Evolutionary conservation across 2,329 filamentous ascomycete species (phyloP).

Genomic region (Hypoxylon sp.): DNA sequence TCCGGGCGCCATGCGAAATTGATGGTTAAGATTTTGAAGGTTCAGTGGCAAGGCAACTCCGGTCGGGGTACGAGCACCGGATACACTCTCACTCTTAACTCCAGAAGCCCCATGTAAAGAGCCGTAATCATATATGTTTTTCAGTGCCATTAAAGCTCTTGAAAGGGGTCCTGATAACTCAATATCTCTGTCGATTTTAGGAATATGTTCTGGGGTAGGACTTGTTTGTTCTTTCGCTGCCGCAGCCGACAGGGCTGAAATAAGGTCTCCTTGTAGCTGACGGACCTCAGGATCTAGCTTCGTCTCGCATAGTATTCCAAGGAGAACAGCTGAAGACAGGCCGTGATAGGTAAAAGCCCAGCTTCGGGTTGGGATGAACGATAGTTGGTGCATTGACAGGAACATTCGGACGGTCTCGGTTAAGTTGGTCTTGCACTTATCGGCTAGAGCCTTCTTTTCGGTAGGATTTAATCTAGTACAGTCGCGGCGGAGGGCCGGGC

Average conservation of each 20-base stretch:
- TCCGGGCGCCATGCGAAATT: slow-evolving; percentile 40
- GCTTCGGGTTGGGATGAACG: slow-evolving; percentile 70
- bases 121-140: slow-evolving; percentile 73
- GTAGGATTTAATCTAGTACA: slow-evolving; percentile 57
- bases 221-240: slow-evolving; percentile 67
- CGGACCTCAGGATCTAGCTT: slow-evolving; percentile 70
- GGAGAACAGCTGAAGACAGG: slow-evolving; percentile 69
- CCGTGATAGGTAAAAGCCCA: slow-evolving; percentile 76
- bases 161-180: slow-evolving; percentile 69
- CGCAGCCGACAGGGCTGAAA: slow-evolving; percentile 69
- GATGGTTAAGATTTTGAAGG: slow-evolving; percentile 39
- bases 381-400: slow-evolving; percentile 73
- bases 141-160: slow-evolving; percentile 67
- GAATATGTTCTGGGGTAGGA: slow-evolving; percentile 62
- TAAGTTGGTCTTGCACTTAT: slow-evolving; percentile 68
- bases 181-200: slow-evolving; percentile 66
- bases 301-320: slow-evolving; percentile 70
- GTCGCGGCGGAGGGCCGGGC: slow-evolving; percentile 66
- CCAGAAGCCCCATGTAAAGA: slow-evolving; percentile 59
- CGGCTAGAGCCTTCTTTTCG: slow-evolving; percentile 64
- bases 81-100: slow-evolving; percentile 59
- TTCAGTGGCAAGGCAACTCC: slow-evolving; percentile 54
- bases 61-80: slow-evolving; percentile 55
- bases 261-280: slow-evolving; percentile 70
- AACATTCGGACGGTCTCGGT: slow-evolving; percentile 75